Evolutionary conservation across 805 yeast species (phyloP).

Genomic region (Metschnikowia vanudenii): DNA sequence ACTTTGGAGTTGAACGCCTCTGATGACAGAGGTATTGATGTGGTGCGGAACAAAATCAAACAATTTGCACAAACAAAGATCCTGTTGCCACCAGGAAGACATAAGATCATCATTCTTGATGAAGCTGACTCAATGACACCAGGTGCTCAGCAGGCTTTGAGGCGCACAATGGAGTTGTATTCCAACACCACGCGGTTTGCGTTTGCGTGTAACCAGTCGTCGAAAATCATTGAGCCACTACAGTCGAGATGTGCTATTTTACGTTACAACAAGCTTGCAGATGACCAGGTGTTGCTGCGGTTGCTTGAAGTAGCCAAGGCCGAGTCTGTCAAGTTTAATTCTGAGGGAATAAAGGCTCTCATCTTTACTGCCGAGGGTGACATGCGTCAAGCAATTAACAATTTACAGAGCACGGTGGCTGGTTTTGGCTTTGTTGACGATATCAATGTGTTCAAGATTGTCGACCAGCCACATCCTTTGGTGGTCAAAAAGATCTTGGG

Average conservation of each 20-base stretch:
- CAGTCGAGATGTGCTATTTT: constrained; percentile 96
- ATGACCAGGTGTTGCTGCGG: constrained; percentile 80
- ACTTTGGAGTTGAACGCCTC: constrained; percentile 93
- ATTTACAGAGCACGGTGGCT: constrained; percentile 88
- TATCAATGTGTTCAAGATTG: constrained; percentile 90
- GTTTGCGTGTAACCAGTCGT: constrained; percentile 95
- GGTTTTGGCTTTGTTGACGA: constrained; percentile 92
- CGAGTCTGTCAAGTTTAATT: constrained; percentile 75
- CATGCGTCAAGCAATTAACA: constrained; percentile 97
- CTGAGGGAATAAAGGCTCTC: constrained; percentile 90
- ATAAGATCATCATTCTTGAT: constrained; percentile 88
- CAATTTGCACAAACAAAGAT: constrained; percentile 95
- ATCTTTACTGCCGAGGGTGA: constrained; percentile 97
- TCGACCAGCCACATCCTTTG: constrained; percentile 94
- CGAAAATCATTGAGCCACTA: constrained; percentile 92
- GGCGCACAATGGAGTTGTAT: constrained; percentile 93
- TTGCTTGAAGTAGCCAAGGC: constrained; percentile 64
- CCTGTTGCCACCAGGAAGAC: constrained; percentile 81
- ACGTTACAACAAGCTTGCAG: constrained; percentile 76
- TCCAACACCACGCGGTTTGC: constrained; percentile 96
- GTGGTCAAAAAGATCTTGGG: constrained; percentile 64
- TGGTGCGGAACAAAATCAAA: constrained; percentile 89
- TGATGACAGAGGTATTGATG: constrained; percentile 97
- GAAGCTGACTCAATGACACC: constrained; percentile 98
- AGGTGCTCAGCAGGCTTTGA: constrained; percentile 91